Evolutionary conservation across 352 stramenopile genomes (phyloP), one percentile per base, ranked within the genome.

Genomic region (Discostella stelligera): DNA sequence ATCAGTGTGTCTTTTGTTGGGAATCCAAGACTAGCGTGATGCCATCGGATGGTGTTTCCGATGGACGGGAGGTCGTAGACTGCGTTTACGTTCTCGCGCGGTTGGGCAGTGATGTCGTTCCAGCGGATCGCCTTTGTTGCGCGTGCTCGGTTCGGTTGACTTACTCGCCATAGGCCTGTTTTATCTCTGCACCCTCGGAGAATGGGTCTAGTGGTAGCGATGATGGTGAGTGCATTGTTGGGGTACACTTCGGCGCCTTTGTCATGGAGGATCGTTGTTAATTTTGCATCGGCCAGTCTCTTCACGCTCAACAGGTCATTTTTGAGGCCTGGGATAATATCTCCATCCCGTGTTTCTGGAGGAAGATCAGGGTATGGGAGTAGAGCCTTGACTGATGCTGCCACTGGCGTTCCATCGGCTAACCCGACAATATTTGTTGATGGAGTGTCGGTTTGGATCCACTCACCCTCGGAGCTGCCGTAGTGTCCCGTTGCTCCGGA

Each of bases 1-100:
- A 65, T 11, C 56, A 46, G 18, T 6, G 56, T 65, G 8, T 65
- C 56, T 32, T 65, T 65, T 50, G 56, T 65, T 50, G 56, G 56
- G 30, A 50, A 65, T 46, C 56, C 30, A 3, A 49, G 9, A 14
- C 21, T 32, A 48, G 56, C 53, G 10, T 46, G 56, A 21, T 21
- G 30, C 11, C 20, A 65, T 49, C 20, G 16, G 10, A 65, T 32
- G 3, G 23, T 9, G 13, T 65, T 8, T 11, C 11, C 41, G 14
- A 49, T 49, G 41, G 41, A 49, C 14, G 41, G 41, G 41, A 49
- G 41, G 41, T 49, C 41, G 41, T 14, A 49, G 14, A 49, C 41
- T 14, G 41, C 41, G 14, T 49, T 49, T n/a, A n/a, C n/a, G 41
- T 8, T 49, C 41, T 14, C 14, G 41, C 41, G 14, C 41, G 41